phyloP scores from a whole-genome alignment of 2,329 filamentous ascomycete genomes.

The Cladosporium sp. region DNA sequence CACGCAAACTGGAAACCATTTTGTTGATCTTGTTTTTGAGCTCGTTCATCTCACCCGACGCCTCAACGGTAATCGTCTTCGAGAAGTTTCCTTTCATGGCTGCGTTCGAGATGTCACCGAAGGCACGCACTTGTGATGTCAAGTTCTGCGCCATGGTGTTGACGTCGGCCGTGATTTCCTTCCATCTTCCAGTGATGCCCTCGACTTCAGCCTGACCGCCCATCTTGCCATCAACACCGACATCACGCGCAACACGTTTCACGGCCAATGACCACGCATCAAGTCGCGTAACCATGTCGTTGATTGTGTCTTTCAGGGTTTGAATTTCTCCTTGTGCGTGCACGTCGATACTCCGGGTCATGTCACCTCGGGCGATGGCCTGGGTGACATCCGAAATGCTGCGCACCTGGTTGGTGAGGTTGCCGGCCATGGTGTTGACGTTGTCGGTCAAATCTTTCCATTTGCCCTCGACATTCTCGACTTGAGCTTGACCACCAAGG shows the following conservation, averaged over 20 bases:
- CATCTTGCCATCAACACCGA: conserved; percentile 98
- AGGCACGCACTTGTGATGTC: conserved; percentile 95
- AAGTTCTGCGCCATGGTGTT: conserved; percentile 83
- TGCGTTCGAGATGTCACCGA: conserved; percentile 97
- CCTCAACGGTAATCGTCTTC: conserved; percentile 93
- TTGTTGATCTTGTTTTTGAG: conserved; percentile 99
- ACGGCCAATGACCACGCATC: conserved; percentile 96
- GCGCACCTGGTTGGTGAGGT: conserved; percentile 66
- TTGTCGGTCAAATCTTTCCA: conserved; percentile 66
- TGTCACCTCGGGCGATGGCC: conserved; percentile 90
- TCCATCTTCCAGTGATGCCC: conserved; percentile 91
- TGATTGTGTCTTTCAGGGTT: conserved; percentile 92
- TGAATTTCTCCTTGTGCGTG: conserved; percentile 93
- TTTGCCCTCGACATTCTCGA: conserved; percentile 62
- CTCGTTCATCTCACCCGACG: conserved; percentile 98
- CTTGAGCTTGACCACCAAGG: conserved; percentile 60
- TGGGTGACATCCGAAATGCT: conserved; percentile 93
- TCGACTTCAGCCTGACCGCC: conserved; percentile 93
- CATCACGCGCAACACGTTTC: conserved; percentile 91
- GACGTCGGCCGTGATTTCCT: conserved; percentile 95
- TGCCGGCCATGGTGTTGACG: conserved; percentile 64
- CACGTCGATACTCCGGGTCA: conserved; percentile 94
- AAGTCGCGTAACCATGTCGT: conserved; percentile 95
- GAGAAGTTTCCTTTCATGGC: conserved; percentile 97
- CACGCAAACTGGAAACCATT: conserved; percentile 94